Conservation (phyloP, 176 grass and related monocot species). For the Pharus latifolius region DNA sequence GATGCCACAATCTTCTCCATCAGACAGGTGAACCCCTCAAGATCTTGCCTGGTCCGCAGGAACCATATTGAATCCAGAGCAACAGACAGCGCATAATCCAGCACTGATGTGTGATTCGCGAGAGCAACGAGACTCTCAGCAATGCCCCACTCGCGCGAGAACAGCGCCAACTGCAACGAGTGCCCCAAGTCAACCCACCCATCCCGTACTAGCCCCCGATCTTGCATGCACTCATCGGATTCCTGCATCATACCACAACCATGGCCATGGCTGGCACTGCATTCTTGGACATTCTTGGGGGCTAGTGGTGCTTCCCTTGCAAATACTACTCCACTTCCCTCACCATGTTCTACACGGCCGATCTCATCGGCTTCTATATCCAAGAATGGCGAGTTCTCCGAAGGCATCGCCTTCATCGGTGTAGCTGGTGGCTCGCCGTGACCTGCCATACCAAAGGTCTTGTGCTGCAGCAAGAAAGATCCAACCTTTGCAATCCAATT, state of each 20-base stretch:
- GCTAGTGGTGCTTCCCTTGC: constrained; percentile 35
- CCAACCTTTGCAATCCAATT: background rate
- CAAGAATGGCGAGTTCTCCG: constrained; percentile 15
- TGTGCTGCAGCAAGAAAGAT: background rate
- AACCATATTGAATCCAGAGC: constrained; percentile 82
- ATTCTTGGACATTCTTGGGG: constrained; percentile 7
- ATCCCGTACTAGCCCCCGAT: constrained; percentile 28
- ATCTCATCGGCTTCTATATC: constrained; percentile 46
- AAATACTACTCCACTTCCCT: constrained; percentile 33
- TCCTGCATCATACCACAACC: constrained; percentile 8
- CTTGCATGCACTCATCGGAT: constrained; percentile 14
- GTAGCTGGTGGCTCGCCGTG: background rate
- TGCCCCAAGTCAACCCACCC: constrained; percentile 50
- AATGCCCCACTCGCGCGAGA: constrained; percentile 56
- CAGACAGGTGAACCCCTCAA: constrained; percentile 41
- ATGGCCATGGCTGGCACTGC: constrained; percentile 4
- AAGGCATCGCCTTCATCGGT: constrained; percentile 6
- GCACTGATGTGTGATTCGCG: constrained; percentile 49
- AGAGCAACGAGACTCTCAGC: constrained; percentile 52
- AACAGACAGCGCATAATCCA: constrained; percentile 54
- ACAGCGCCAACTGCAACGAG: constrained; percentile 45
- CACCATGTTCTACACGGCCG: constrained; percentile 16
- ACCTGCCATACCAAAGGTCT: background rate
- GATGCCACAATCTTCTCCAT: constrained; percentile 51
- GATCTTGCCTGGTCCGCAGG: constrained; percentile 44